Conservation (phyloP, 2,329 filamentous ascomycete species). For the Ophiostoma sp. region DNA sequence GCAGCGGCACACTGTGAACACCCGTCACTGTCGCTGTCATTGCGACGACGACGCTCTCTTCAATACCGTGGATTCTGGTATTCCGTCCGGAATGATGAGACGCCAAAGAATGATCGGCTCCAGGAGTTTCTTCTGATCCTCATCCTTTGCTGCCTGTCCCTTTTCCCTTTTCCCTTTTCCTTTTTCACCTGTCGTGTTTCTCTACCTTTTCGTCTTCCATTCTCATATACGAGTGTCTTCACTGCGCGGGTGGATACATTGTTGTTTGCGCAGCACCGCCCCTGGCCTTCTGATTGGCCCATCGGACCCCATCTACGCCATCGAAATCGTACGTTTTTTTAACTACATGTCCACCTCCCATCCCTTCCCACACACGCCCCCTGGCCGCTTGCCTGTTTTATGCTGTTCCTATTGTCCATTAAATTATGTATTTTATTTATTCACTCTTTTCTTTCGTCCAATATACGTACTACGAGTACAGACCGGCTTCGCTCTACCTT, state of each 20-base stretch:
- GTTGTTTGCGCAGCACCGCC: background rate
- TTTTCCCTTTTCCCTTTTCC: background rate
- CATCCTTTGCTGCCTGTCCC: too few relatives aligned
- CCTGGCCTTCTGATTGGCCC: constrained; percentile 28
- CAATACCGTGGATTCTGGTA: too few relatives aligned
- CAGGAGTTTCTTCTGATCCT: too few relatives aligned
- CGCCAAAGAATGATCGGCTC: too few relatives aligned
- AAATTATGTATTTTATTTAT: too few relatives aligned
- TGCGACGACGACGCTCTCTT: too few relatives aligned
- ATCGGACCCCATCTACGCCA: constrained; percentile 25
- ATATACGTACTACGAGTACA: too few relatives aligned
- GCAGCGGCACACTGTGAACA: too few relatives aligned
- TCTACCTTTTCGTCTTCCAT: background rate
- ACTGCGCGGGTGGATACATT: background rate
- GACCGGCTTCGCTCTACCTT: too few relatives aligned
- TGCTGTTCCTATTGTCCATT: constrained; percentile 13
- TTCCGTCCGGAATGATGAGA: too few relatives aligned
- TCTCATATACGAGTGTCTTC: background rate
- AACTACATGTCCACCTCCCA: constrained; percentile 24
- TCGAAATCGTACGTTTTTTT: constrained; percentile 34
- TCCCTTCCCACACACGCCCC: constrained; percentile 27
- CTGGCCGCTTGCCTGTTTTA: background rate
- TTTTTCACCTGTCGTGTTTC: background rate
- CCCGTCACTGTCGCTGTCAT: too few relatives aligned
- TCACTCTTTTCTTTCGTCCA: too few relatives aligned